Percentiles rank a stretch among this genome's conserved stretches.
phyloP scores from a whole-genome alignment of 805 yeast species.

The Candida insectorum region DNA sequence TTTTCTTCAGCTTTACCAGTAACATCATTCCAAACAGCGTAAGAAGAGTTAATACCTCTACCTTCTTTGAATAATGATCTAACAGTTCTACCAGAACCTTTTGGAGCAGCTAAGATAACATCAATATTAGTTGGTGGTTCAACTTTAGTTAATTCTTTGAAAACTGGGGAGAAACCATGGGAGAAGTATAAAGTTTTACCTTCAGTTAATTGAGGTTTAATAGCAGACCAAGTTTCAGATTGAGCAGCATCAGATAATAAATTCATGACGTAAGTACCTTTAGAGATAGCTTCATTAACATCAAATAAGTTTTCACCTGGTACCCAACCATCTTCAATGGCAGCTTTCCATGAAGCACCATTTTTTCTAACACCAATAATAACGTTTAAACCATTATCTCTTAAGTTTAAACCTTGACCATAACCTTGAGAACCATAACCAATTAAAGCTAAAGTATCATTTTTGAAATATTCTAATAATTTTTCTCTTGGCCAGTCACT shows the following conservation, averaged over 20 bases:
- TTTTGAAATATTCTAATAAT: slow-evolving; percentile 92
- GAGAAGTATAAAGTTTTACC: slow-evolving; percentile 98
- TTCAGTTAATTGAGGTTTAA: slow-evolving; percentile 90
- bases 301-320: slow-evolving; percentile 98
- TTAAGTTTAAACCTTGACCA: slow-evolving; percentile 99
- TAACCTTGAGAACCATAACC: slow-evolving; percentile 99
- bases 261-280: slow-evolving; percentile 96
- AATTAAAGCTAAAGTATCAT: slow-evolving; percentile 94
- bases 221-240: slow-evolving; percentile 91
- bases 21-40: slow-evolving; percentile 99
- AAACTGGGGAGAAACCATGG: slow-evolving; percentile 99
- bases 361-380: slow-evolving; percentile 97
- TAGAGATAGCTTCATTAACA: slow-evolving; percentile 86
- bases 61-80: slow-evolving; percentile 99
- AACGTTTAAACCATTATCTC: slow-evolving; percentile 98
- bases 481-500: slow-evolving; percentile 99
- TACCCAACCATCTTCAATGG: slow-evolving; percentile 99
- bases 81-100: slow-evolving; percentile 99
- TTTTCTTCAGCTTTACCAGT: slow-evolving; percentile 99
- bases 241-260: slow-evolving; percentile 98
- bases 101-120: slow-evolving; percentile 98
- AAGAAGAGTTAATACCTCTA: slow-evolving; percentile 99
- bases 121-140: slow-evolving; percentile 93
- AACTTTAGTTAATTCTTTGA: slow-evolving; percentile 95
- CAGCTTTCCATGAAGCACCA: slow-evolving; percentile 99